Conservation (phyloP, 1,284 basidiomycete genomes). For the Rhodotorula sp. region DNA sequence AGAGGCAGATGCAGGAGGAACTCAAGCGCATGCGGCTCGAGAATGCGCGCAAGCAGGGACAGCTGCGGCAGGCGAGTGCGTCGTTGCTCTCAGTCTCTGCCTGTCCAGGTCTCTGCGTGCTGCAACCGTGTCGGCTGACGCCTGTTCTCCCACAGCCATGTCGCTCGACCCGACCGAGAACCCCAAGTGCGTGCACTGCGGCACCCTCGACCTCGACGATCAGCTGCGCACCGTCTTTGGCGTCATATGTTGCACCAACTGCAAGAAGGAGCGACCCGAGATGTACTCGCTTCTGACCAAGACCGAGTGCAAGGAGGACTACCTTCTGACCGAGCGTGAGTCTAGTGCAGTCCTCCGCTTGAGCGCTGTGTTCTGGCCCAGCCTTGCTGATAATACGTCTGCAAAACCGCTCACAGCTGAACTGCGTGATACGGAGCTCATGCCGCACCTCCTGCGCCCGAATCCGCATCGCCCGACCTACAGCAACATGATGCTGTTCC, state of each 20-base stretch:
- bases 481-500: conserved; percentile 99
- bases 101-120: not conserved
- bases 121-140: not conserved
- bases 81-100: not conserved
- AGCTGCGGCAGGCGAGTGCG: conserved; percentile 38
- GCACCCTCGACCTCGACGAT: conserved; percentile 79
- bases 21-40: conserved; percentile 44
- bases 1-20: conserved; percentile 43
- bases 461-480: conserved; percentile 97
- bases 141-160: conserved; percentile 20
- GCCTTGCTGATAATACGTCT: not conserved
- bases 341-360: too few species aligned
- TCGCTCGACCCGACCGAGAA: conserved; percentile 62
- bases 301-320: conserved; percentile 90
- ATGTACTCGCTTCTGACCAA: conserved; percentile 94
- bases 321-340: conserved; percentile 58
- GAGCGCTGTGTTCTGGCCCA: not conserved
- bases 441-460: conserved; percentile 91
- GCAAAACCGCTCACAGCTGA: conserved; percentile 77
- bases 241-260: conserved; percentile 81
- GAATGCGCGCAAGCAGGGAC: conserved; percentile 38
- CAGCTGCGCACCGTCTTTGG: conserved; percentile 77
- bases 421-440: conserved; percentile 82
- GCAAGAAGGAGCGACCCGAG: conserved; percentile 84
- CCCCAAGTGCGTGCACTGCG: conserved; percentile 79